Evolutionary conservation across 2,329 filamentous ascomycete species (phyloP).

Genomic region (Orbilia oligospora): DNA sequence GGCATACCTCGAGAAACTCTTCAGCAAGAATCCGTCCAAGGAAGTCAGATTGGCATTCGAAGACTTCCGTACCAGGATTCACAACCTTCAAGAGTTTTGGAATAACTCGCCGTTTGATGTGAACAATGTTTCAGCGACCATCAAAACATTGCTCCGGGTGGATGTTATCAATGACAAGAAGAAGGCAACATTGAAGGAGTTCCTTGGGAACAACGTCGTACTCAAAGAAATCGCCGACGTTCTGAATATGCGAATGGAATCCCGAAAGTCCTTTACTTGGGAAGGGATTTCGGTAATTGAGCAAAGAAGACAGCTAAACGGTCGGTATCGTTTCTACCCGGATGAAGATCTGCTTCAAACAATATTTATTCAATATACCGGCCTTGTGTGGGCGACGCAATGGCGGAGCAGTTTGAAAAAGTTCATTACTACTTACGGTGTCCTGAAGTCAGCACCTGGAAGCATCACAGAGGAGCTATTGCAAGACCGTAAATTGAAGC

Average conservation of each 20-base stretch:
- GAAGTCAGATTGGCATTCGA: conserved; percentile 68
- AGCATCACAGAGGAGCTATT: conserved; percentile 19
- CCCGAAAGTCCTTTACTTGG: conserved; percentile 72
- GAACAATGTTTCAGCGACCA: conserved; percentile 68
- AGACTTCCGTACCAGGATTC: conserved; percentile 67
- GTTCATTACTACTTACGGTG: conserved; percentile 63
- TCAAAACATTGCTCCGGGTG: conserved; percentile 70
- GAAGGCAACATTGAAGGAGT: conserved; percentile 70
- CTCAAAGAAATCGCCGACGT: conserved; percentile 73
- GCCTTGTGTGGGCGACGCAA: conserved; percentile 70
- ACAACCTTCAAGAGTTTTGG: conserved; percentile 43
- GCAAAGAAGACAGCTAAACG: conserved; percentile 72
- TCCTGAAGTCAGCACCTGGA: conserved; percentile 13
- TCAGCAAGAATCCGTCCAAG: conserved; percentile 66
- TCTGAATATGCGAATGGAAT: conserved; percentile 72
- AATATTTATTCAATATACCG: conserved; percentile 72
- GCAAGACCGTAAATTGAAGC: conserved; percentile 65
- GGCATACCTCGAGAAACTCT: conserved; percentile 71
- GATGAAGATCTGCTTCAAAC: conserved; percentile 74
- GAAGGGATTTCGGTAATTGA: conserved; percentile 69
- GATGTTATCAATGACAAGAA: conserved; percentile 73
- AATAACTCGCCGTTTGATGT: conserved; percentile 67
- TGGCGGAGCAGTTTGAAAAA: conserved; percentile 68
- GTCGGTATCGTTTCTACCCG: conserved; percentile 74
- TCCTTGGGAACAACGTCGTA: conserved; percentile 70